Evolutionary conservation across 2,329 filamentous ascomycete species (phyloP).

Genomic region (Diaporthe aspalathi): DNA sequence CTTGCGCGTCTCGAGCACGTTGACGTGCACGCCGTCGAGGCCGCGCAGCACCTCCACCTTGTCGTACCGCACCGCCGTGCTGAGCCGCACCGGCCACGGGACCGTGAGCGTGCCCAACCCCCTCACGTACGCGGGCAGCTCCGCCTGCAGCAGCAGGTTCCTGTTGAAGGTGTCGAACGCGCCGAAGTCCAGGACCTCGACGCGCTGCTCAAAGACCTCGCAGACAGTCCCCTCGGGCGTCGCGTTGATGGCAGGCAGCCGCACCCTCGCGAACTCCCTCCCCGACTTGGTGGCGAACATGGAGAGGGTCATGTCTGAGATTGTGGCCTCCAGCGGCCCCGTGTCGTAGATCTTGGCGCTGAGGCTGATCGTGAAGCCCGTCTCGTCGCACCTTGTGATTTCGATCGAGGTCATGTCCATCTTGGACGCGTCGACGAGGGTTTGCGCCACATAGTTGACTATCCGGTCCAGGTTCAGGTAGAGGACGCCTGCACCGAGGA

Average conservation of each 20-base stretch:
- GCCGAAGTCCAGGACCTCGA: slow-evolving; percentile 24
- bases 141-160: slow-evolving; percentile 31
- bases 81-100: slow-evolving; percentile 16
- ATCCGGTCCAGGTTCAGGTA: slow-evolving; percentile 23
- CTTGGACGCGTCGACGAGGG: slow-evolving; percentile 30
- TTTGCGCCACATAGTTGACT: slow-evolving; percentile 13
- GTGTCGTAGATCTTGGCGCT: slow-evolving; percentile 29
- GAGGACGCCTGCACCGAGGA: not conserved
- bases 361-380: slow-evolving; percentile 26
- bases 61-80: slow-evolving; percentile 22
- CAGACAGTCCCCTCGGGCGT: slow-evolving; percentile 20
- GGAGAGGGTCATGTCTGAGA: slow-evolving; percentile 24
- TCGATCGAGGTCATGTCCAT: slow-evolving; percentile 25
- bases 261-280: slow-evolving; percentile 12
- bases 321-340: slow-evolving; percentile 20
- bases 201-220: slow-evolving; percentile 19
- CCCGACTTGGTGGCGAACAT: slow-evolving; percentile 28
- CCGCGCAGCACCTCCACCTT: slow-evolving; percentile 30
- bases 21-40: slow-evolving; percentile 28
- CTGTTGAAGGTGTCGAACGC: slow-evolving; percentile 28
- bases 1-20: slow-evolving; percentile 28
- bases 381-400: slow-evolving; percentile 22
- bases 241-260: slow-evolving; percentile 22
- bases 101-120: slow-evolving; percentile 6
- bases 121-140: slow-evolving; percentile 26